Conservation (phyloP, 306 rosid genomes). For the Morella rubra region DNA sequence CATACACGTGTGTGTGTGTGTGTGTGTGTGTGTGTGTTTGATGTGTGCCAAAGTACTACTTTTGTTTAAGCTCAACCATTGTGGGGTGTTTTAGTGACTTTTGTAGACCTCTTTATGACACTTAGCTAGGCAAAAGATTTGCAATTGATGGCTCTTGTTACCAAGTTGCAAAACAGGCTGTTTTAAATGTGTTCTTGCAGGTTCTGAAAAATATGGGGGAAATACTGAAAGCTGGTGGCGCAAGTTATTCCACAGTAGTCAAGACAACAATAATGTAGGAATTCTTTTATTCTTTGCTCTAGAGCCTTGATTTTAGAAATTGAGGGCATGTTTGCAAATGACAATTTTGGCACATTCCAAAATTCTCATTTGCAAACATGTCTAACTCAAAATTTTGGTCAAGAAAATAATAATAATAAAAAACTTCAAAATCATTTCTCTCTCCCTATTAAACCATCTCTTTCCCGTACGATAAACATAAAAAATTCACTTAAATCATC, state of each 20-base stretch:
- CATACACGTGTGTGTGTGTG: too few relatives aligned
- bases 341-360: too few relatives aligned
- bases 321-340: neutral
- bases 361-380: too few relatives aligned
- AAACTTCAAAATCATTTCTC: too few relatives aligned
- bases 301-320: conserved; percentile 7
- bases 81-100: neutral
- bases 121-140: neutral
- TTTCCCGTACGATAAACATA: too few relatives aligned
- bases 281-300: neutral
- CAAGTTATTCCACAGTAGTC: conserved; percentile 75
- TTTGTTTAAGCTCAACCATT: neutral
- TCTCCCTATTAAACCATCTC: too few relatives aligned
- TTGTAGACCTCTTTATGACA: neutral
- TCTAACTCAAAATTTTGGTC: too few relatives aligned
- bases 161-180: neutral
- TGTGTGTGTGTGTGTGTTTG: too few relatives aligned
- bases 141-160: neutral
- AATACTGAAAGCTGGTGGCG: conserved; percentile 83
- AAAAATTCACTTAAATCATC: too few relatives aligned
- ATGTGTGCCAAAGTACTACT: too few relatives aligned
- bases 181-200: conserved; percentile 33
- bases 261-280: conserved; percentile 88
- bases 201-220: conserved; percentile 92
- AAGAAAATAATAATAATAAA: too few relatives aligned